Evolutionary conservation across 78 protist species (phyloP), one percentile per base, ranked within the genome.

Genomic region (Capsaspora owczarzaki): DNA sequence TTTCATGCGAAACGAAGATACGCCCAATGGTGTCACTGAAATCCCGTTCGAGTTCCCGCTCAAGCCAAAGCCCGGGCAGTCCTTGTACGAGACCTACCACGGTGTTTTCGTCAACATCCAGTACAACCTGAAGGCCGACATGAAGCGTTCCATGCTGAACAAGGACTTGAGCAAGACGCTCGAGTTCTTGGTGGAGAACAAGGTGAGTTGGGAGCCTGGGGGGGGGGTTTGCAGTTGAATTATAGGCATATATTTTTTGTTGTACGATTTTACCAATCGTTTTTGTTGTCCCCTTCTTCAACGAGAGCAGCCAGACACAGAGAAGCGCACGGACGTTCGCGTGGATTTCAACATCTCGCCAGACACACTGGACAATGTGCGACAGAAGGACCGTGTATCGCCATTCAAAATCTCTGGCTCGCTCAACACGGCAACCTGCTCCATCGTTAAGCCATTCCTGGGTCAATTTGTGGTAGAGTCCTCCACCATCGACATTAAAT

Each of bases 31-130:
- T n/a, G 0, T 20, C 2, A 91, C 92, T 3, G 94, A 92, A 38
- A 5, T 93, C 40, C 97, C 97, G 37, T 94, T 93, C 40, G 95
- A 93, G 56, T 89, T 92, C 75, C 84, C 72, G 31, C 86, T 94
- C 25, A 81, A 81, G 61, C 76, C 89, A 53, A 29, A 71, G 53
- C 66, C 69, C 16, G 87, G 82, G n/a, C 87, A 85, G 37, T 42
- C 23, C 63, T 61, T 93, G 16, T 88, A 74, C 33, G 97, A 94
- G 61, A 93, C 96, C 0, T 94, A 94, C 83, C 95, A 93, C 86
- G 97, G 97, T 16, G 95, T 94, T 5, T 91, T 83, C 60, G 85
- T 94, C 40, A 89, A 82, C 83, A 79, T 84, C 75, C 27, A 35
- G 41, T 92, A 92, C 76, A 33, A 68, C 0, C 46, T 92, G 14